Evolutionary conservation across 2,329 filamentous ascomycete species (phyloP).

Genomic region (Ceratocystiopsis brevicomis): DNA sequence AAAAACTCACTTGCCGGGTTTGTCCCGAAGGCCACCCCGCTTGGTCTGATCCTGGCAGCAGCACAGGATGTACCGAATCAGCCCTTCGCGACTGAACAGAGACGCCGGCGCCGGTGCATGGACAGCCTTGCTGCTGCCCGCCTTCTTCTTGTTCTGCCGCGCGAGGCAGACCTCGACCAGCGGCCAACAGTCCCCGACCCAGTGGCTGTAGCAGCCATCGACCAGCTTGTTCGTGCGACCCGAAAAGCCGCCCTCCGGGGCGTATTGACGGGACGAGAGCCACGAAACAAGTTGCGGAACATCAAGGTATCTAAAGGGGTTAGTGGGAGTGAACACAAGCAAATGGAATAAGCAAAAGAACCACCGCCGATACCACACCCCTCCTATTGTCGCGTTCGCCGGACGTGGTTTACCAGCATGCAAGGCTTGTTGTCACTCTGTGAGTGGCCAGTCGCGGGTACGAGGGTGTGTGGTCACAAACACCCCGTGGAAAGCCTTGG

Average conservation of each 20-base stretch:
- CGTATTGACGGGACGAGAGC: constrained; percentile 76
- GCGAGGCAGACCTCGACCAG: constrained; percentile 64
- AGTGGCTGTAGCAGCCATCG: constrained; percentile 95
- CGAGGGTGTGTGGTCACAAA: no score
- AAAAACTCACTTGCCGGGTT: constrained; percentile 60
- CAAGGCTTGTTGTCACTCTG: constrained; percentile 18
- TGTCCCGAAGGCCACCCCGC: constrained; percentile 74
- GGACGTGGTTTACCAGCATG: constrained; percentile 9
- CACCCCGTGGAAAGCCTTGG: no score
- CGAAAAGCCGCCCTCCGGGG: constrained; percentile 80
- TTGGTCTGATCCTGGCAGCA: constrained; percentile 61
- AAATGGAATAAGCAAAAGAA: neutral
- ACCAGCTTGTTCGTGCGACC: constrained; percentile 95
- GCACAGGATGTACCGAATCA: constrained; percentile 74
- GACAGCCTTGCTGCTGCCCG: constrained; percentile 7
- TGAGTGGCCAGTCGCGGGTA: constrained; percentile 14
- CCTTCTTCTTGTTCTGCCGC: neutral
- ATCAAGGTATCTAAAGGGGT: constrained; percentile 45
- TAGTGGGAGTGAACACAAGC: neutral
- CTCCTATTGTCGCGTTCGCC: no score
- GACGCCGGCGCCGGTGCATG: constrained; percentile 20
- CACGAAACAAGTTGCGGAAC: constrained; percentile 62
- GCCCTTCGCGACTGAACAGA: constrained; percentile 64
- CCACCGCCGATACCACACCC: neutral
- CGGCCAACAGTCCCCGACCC: constrained; percentile 91